Conservation (phyloP, 257 asterid genomes). For the Voacanga thouarsii region DNA sequence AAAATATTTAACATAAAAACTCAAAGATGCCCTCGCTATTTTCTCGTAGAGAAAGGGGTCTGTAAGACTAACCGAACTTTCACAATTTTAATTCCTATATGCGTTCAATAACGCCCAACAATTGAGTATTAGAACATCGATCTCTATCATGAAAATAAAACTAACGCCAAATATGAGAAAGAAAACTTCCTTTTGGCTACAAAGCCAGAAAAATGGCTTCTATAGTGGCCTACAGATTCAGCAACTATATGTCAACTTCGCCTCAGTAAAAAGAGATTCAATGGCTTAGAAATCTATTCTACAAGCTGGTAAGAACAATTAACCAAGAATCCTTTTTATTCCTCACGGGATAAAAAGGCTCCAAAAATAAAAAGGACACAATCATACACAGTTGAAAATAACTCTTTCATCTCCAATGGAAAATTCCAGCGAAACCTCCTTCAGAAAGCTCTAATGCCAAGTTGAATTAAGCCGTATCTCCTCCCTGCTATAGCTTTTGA, state of each 20-base stretch:
- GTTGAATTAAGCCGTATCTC: neutral
- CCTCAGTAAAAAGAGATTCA: neutral
- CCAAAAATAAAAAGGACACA: slow-evolving; percentile 21
- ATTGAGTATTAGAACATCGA: no score
- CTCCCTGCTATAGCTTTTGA: neutral
- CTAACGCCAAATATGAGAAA: no score
- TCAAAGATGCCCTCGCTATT: no score
- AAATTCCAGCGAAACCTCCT: slow-evolving; percentile 8
- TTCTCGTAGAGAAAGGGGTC: no score
- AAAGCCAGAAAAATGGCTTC: no score
- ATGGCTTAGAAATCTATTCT: slow-evolving; percentile 4
- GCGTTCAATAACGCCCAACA: no score
- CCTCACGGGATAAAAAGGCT: slow-evolving; percentile 10
- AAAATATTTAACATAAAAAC: no score
- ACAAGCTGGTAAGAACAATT: neutral
- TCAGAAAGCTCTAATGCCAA: neutral
- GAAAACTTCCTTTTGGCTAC: no score
- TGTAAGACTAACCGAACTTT: no score
- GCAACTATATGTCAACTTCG: neutral
- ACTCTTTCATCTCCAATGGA: neutral
- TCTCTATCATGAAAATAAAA: no score
- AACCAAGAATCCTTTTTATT: slow-evolving; percentile 4
- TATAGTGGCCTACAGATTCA: no score
- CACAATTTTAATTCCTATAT: no score
- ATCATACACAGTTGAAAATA: slow-evolving; percentile 19